A percentile compares a stretch with the other conserved stretches of the same genome.
Conservation (phyloP, 179 eudicot species). For the Beta corolliflora region DNA sequence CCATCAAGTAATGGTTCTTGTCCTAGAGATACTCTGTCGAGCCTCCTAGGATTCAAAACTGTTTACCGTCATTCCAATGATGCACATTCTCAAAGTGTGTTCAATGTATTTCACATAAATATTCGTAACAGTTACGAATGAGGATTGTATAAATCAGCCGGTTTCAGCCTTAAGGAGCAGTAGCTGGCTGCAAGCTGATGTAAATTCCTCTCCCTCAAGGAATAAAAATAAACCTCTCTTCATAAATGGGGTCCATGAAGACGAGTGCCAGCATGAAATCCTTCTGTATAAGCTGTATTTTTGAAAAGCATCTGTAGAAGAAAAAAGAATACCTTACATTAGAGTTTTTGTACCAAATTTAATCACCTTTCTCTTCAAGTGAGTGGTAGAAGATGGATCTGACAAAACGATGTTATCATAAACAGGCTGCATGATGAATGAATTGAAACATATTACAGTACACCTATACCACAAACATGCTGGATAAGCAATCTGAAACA, state of each 20-base stretch:
- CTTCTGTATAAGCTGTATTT: slow-evolving; percentile 81
- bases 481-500: not conserved
- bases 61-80: not conserved
- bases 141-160: not conserved
- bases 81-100: not conserved
- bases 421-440: not conserved
- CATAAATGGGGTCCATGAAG: slow-evolving; percentile 9
- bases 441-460: not conserved
- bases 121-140: not conserved
- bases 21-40: no score
- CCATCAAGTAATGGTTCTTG: no score
- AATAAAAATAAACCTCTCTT: slow-evolving; percentile 9
- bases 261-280: slow-evolving; percentile 61
- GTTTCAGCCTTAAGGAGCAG: not conserved
- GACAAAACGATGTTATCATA: not conserved
- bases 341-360: not conserved
- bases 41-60: not conserved
- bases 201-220: not conserved
- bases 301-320: slow-evolving; percentile 63
- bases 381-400: not conserved
- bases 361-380: not conserved
- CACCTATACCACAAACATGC: not conserved
- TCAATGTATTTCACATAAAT: not conserved
- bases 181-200: not conserved
- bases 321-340: not conserved